Evolutionary conservation across 768 basidiomycete species (phyloP).

Genomic region (Podaxis sp.): DNA sequence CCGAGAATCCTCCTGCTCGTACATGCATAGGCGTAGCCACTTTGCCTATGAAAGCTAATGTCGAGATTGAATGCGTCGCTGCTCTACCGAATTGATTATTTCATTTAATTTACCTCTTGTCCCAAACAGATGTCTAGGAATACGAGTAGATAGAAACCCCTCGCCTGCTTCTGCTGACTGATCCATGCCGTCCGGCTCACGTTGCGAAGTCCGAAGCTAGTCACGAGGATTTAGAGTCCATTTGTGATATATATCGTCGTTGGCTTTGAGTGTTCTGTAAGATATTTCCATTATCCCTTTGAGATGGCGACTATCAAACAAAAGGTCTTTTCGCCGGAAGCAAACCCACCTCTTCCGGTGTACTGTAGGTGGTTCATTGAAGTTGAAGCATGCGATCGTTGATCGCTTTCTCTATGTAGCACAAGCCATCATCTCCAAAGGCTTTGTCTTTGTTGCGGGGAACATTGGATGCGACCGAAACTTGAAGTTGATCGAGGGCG

Average conservation of each 20-base stretch:
- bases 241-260: not conserved
- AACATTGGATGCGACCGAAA: conserved; percentile 17
- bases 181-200: not conserved
- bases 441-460: conserved; percentile 18
- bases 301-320: conserved; percentile 2
- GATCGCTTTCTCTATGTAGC: conserved; percentile 1
- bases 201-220: not conserved
- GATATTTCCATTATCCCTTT: not conserved
- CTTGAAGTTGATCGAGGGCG: conserved; percentile 16
- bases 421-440: conserved; percentile 18
- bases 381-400: not conserved
- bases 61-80: conserved; percentile 65
- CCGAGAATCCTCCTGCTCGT: conserved; percentile 46
- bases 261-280: not conserved
- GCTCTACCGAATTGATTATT: conserved; percentile 20
- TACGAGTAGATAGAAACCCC: not conserved
- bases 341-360: conserved; percentile 13
- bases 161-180: not conserved
- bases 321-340: conserved; percentile 12
- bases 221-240: not conserved
- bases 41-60: conserved; percentile 50
- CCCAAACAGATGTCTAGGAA: not conserved
- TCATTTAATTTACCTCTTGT: not conserved
- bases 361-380: conserved; percentile 3
- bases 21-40: conserved; percentile 57